Evolutionary conservation across 2,329 filamentous ascomycete genomes (phyloP).

Genomic region (Sporothrix schenckii): DNA sequence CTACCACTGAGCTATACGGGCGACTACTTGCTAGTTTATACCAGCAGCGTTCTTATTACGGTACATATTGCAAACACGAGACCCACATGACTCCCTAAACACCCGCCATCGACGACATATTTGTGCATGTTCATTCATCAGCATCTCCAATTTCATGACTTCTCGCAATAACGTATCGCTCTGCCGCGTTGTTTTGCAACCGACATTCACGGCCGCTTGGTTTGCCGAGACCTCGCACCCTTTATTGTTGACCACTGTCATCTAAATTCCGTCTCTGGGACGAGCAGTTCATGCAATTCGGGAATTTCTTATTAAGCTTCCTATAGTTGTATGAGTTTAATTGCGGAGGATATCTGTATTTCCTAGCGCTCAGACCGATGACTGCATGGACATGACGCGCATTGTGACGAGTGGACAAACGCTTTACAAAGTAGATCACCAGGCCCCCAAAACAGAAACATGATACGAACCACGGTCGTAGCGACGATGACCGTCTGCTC

Average conservation of each 20-base stretch:
- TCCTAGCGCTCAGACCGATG: too few species aligned
- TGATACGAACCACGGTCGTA: background rate
- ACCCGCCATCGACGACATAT: too few species aligned
- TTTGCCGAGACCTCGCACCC: background rate
- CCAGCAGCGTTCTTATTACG: background rate
- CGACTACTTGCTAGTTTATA: slow-evolving; percentile 17
- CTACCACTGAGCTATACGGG: slow-evolving; percentile 37
- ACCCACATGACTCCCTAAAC: too few species aligned
- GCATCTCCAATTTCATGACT: too few species aligned
- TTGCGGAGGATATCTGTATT: background rate
- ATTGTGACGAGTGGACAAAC: background rate
- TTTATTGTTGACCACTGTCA: background rate
- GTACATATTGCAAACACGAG: background rate
- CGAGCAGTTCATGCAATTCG: background rate
- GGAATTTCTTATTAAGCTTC: background rate
- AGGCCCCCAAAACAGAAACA: background rate
- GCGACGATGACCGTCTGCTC: background rate
- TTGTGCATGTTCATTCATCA: too few species aligned
- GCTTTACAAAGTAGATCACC: background rate
- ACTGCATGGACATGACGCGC: slow-evolving; percentile 15
- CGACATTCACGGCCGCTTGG: slow-evolving; percentile 14
- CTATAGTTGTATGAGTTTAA: background rate
- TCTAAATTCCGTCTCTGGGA: background rate
- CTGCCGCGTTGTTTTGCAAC: background rate
- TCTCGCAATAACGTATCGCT: too few species aligned